Percentiles rank a stretch among this genome's conserved stretches.
Conservation (phyloP, 441 rosid genomes). For the Sinapis alba region DNA sequence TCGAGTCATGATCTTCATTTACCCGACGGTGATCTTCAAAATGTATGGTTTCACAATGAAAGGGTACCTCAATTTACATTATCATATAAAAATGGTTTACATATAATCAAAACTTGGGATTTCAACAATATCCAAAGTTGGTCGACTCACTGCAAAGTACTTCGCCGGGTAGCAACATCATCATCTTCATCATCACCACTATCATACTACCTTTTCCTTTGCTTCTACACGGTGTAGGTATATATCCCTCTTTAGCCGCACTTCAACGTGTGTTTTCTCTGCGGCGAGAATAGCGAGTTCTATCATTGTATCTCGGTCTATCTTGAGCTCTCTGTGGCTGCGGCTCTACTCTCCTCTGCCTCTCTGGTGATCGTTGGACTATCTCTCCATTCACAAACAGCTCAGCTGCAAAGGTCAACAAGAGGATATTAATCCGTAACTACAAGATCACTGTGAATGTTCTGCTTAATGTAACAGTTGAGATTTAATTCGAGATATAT, state of each 20-base stretch:
- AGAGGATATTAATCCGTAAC: not conserved
- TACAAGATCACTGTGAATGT: not conserved
- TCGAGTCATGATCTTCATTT: no score
- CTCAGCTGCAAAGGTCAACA: slow-evolving; percentile 68
- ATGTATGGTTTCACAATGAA: no score
- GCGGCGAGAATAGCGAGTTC: slow-evolving; percentile 85
- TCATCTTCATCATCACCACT: not conserved
- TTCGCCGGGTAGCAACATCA: not conserved
- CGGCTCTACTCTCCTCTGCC: slow-evolving; percentile 91
- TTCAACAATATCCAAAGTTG: slow-evolving; percentile 21
- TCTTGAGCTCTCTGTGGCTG: slow-evolving; percentile 92
- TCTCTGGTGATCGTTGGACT: slow-evolving; percentile 91
- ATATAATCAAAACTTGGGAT: slow-evolving; percentile 27
- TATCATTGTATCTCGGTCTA: slow-evolving; percentile 95
- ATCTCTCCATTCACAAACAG: slow-evolving; percentile 93
- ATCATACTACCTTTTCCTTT: not conserved
- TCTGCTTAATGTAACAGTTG: not conserved
- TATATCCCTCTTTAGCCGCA: slow-evolving; percentile 6
- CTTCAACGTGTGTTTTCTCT: slow-evolving; percentile 56
- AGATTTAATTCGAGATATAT: not conserved
- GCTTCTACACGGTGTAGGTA: not conserved
- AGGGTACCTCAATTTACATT: slow-evolving; percentile 22
- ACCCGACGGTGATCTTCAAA: no score
- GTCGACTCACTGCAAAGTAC: slow-evolving; percentile 11
- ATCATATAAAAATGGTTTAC: slow-evolving; percentile 28